Evolutionary conservation across 1,284 basidiomycete species (phyloP).

Genomic region (Sporisorium iseilematis-ciliati): DNA sequence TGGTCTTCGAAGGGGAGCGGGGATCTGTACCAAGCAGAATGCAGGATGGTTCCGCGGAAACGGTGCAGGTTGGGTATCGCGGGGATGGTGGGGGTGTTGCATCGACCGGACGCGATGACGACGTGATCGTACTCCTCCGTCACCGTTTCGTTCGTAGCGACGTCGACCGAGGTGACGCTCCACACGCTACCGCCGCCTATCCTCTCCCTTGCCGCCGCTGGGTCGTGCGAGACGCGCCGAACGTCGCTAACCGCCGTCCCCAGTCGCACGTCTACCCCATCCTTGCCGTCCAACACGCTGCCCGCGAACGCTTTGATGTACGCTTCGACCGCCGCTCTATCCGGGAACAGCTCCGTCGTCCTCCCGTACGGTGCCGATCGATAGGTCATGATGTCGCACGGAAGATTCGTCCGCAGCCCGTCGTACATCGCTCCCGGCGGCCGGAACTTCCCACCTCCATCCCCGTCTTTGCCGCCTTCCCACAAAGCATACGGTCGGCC

Average conservation of each 20-base stretch:
- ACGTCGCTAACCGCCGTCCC: conserved; percentile 69
- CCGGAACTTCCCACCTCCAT: conserved; percentile 3
- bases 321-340: conserved; percentile 56
- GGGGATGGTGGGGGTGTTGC: conserved; percentile 72
- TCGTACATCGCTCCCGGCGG: conserved; percentile 64
- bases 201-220: neutral
- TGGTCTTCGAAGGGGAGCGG: conserved; percentile 64
- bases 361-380: conserved; percentile 60
- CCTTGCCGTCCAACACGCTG: conserved; percentile 15
- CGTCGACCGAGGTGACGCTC: conserved; percentile 17
- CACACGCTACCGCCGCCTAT: conserved; percentile 56
- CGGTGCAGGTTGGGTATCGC: conserved; percentile 69
- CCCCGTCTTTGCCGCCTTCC: conserved; percentile 22
- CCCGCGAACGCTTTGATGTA: conserved; percentile 71
- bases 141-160: conserved; percentile 3
- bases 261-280: conserved; percentile 68
- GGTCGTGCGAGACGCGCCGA: neutral
- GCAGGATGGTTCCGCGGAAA: conserved; percentile 71
- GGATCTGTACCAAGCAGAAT: conserved; percentile 72
- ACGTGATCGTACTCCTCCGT: conserved; percentile 50
- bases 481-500: conserved; percentile 30
- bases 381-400: conserved; percentile 69
- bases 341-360: conserved; percentile 36
- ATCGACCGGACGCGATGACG: conserved; percentile 72
- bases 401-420: conserved; percentile 66